Base-by-base conservation (phyloP, 2,329 filamentous ascomycete genomes). In the Pseudogymnoascus sp. region DNA sequence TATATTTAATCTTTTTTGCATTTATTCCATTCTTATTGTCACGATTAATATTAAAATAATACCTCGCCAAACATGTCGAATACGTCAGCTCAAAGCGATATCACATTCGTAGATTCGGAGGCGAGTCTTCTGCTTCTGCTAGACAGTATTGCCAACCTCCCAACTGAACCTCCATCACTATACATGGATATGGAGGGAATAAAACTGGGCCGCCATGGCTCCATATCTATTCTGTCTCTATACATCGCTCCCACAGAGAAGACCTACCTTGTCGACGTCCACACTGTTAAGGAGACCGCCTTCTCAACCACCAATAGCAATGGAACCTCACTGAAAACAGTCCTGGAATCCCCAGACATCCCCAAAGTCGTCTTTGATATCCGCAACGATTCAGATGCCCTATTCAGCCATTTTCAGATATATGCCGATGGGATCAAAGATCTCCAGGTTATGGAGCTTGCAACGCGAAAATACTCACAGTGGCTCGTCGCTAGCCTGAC, bases 361-460 rank as follows among this genome's bases (percentile, higher is more conserved):
- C 71, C 73, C 0, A 86, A 86, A 66, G 78, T 80, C 31, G 77
- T 86, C 65, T 86, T 85, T 67, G 83, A 87, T 65, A 75, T 86
- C 14, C 80, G 83, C 2, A 82, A 81, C 66, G 82, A 85, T 67
- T 82, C 83, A 0, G 80, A 86, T 67, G 82, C 83, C 0, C 71
- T 87, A 0, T 83, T 75, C 68, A 69, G 47, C 51, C 79, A 77
- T 36, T 84, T 73, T 66, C 42, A 68, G 0, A 74, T 86, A 65
- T 23, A 63, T 0, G 67, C 86, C 0, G 64, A 67, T 0, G 78
- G 80, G 0, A 69, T 85, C 8, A 65, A 78, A 2, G 82, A 86
- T 67, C 62, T 86, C 0, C 83, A 87, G 68, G 74, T 86, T 0
- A 81, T 86, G 77, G 82, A 86, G 68, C 67, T 79, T 3, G 81